Conservation (phyloP, 2,329 filamentous ascomycete species). For the Epicoccum sorghinum region DNA sequence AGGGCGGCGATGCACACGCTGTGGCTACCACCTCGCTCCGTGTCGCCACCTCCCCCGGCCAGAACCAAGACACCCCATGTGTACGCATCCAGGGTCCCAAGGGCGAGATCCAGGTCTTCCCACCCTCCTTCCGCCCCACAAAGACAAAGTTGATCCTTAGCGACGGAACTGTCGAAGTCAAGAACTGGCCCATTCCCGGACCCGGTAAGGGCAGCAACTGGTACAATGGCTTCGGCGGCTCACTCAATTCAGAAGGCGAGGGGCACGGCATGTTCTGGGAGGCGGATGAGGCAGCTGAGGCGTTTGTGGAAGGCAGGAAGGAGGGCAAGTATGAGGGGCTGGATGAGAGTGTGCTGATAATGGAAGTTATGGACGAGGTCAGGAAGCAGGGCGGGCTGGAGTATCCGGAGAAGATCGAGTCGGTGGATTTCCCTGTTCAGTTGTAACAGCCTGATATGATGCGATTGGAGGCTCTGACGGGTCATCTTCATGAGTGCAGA, state of each 20-base stretch:
- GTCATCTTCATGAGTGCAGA: too few species aligned
- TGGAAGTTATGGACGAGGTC: constrained; percentile 79
- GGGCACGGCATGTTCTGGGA: constrained; percentile 92
- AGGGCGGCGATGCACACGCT: constrained; percentile 67
- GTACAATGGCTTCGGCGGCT: constrained; percentile 55
- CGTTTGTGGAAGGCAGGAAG: constrained; percentile 75
- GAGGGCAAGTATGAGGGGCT: constrained; percentile 69
- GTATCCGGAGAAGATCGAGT: constrained; percentile 72
- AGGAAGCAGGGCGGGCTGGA: constrained; percentile 65
- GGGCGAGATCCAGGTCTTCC: constrained; percentile 82
- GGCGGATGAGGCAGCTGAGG: constrained; percentile 78
- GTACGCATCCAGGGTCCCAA: constrained; percentile 81
- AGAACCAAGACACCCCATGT: constrained; percentile 64
- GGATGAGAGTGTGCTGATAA: constrained; percentile 82
- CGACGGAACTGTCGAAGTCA: constrained; percentile 56
- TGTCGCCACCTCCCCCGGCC: constrained; percentile 60
- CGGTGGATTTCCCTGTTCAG: constrained; percentile 39
- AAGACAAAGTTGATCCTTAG: constrained; percentile 67
- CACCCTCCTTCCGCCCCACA: constrained; percentile 72
- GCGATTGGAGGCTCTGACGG: too few species aligned
- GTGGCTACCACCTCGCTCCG: constrained; percentile 62
- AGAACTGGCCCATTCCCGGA: constrained; percentile 53
- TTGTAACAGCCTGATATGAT: constrained; percentile 18
- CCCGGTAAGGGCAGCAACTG: constrained; percentile 55
- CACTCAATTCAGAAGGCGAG: constrained; percentile 57